Conservation (phyloP, 23 red algal genomes). For the Pyropia haitanensis region DNA sequence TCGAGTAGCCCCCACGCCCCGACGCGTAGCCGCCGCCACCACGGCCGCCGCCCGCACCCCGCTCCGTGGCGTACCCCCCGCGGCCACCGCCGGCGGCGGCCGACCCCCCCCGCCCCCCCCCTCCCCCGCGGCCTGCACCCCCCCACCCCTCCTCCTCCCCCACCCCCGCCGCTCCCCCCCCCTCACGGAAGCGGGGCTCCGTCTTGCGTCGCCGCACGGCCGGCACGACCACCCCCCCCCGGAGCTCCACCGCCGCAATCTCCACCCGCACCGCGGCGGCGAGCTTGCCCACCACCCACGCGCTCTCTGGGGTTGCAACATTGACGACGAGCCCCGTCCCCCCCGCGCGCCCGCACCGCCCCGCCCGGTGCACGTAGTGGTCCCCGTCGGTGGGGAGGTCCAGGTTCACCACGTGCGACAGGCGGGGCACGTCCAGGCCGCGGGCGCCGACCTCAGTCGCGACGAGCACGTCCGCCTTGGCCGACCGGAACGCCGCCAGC, state of each 20-base stretch:
- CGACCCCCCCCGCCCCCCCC: no score
- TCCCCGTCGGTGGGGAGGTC: constrained; percentile 94
- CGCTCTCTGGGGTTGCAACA: constrained; percentile 40
- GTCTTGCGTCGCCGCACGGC: not conserved
- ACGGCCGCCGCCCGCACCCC: no score
- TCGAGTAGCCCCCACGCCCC: no score
- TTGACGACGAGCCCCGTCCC: constrained; percentile 36
- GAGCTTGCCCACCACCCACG: constrained; percentile 41
- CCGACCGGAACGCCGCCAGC: constrained; percentile 47
- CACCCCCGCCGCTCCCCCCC: no score
- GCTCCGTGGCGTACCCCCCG: no score
- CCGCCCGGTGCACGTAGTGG: constrained; percentile 85
- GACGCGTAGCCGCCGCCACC: no score
- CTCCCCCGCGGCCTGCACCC: no score
- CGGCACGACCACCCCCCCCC: constrained; percentile 26
- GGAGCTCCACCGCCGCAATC: constrained; percentile 50
- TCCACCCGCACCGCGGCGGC: constrained; percentile 27
- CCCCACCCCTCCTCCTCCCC: no score
- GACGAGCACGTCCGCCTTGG: constrained; percentile 43
- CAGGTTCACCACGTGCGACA: constrained; percentile 82
- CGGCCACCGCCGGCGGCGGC: no score
- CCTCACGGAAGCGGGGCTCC: no score
- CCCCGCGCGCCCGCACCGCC: constrained; percentile 65
- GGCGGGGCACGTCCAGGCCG: constrained; percentile 74
- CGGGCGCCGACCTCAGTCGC: constrained; percentile 83